phyloP scores from a whole-genome alignment of 2,329 filamentous ascomycete genomes.

The Trichoderma gracile region DNA sequence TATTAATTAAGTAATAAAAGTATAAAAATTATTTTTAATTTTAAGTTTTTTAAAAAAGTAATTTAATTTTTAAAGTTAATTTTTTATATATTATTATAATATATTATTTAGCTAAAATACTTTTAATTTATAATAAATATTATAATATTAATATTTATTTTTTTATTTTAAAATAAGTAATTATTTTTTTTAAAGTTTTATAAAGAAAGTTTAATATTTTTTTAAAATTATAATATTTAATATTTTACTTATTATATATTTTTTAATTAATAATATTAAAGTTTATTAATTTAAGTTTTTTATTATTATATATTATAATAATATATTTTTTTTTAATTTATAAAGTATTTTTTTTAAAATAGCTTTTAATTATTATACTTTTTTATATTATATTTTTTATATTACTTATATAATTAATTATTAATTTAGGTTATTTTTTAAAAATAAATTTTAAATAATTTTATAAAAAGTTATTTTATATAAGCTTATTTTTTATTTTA shows the following conservation, averaged over 20 bases:
- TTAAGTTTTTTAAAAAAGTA: no score
- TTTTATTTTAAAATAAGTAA: neutral
- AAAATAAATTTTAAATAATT: no score
- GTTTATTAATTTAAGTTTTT: neutral
- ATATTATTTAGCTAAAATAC: neutral
- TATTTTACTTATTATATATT: neutral
- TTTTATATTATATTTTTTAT: neutral
- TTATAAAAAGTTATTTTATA: no score
- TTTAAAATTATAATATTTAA: neutral
- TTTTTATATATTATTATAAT: neutral
- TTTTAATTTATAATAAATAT: neutral
- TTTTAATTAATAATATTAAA: neutral
- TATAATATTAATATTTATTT: neutral
- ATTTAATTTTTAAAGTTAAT: neutral
- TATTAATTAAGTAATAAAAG: no score
- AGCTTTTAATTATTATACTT: no score
- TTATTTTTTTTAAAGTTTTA: neutral
- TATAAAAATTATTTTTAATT: no score
- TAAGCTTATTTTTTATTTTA: no score
- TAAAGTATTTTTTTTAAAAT: no score
- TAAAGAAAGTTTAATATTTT: neutral
- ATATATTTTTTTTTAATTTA: neutral
- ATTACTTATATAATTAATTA: no score
- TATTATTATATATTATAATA: neutral
- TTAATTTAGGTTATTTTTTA: no score